Evolutionary conservation across 305 asterid species (phyloP), one percentile per base, ranked within the genome.

Genomic region (Fraxinus floribunda): DNA sequence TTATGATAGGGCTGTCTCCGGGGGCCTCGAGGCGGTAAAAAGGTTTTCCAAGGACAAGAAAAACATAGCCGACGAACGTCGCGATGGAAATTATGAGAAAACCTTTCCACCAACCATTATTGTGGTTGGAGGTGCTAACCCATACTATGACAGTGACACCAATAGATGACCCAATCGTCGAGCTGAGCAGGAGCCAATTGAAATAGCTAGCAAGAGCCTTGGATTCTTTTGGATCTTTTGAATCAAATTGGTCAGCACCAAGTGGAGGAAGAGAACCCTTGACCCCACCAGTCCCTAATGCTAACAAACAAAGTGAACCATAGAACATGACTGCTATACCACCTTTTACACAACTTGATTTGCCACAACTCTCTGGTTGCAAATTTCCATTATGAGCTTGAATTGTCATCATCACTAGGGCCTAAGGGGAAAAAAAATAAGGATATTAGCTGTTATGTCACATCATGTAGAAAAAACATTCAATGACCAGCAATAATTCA

Each of bases 181-280:
- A 80, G 84, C 92, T 87, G 4, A 91, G 90, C 83, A 88, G 26
- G 0, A 88, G 86, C 90, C 91, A 89, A 79, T 91, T 91, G 86
- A 91, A 91, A 81, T 88, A 91, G 86, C 90, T 91, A 0, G 91
- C 91, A 0, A 91, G 91, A 1, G 88, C 88, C 85, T 87, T 91
- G 18, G 89, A 89, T 52, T 84, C 90, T 24, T 86, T 87, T 0
- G 91, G 86, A 46, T 83, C 80, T 57, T 88, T 88, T 0, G 88
- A 64, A 34, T 91, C 90, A 15, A 89, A 91, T 22, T 91, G 94
- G 83, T 91, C 94, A 0, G 94, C 94, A 6, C 94, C 94, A 9
- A 91, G 88, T 1, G 94, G 89, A 1, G 92, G 90, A 1, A 91
- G 88, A 1, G 94, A 83, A 0, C 94, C 94, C 77, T 83, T 85